Evolutionary conservation across 129 eudicot species (phyloP), one percentile per base, ranked within the genome.

Genomic region (Chrysanthemum seticuspe): DNA sequence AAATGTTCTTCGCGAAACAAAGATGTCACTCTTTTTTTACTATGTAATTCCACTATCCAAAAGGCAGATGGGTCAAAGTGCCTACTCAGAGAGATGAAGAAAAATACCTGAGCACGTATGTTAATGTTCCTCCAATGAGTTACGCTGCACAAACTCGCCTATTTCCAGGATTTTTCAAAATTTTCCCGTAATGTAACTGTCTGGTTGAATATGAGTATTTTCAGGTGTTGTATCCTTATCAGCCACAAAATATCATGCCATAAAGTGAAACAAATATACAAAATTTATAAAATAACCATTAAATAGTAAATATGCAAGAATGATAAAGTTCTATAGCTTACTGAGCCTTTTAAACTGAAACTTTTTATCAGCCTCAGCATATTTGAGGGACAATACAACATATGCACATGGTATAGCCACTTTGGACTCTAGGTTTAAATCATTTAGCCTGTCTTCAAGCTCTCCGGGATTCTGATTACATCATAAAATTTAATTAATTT

Each of bases 341-440:
- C 97, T 96, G 13, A 90, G 88, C 68, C 94, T 87, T 86, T 95
- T 97, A 64, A 95, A 95, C 87, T 95, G 99, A 80, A 95, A 90
- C 52, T 50, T 88, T 67, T 88, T 96, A 8, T 94, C 90, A 71
- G 86, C 83, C 3, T 73, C 78, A 29, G 96, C 80, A 74, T 64
- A 56, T 70, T 72, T 62, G 73, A 95, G 91, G 27, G 89, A 44
- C 8, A 89, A 87, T 40, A 83, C 88, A 48, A 90, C 97, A 78
- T 84, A 95, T 19, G 99, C 99, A 45, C 85, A 77, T 0, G 80
- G 78, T 47, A 90, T 85, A 58, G 87, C 89, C n/a, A 83, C 86
- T 85, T 95, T 95, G 29, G 99, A 90, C 49, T 86, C 69, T 2
- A 91, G 88, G 63, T 88, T 95, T 78, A 95, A 62, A 81, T 95